Evolutionary conservation across 2,329 filamentous ascomycete genomes (phyloP), one percentile per base, ranked within the genome.

Genomic region (Ophiosphaerella korrae): DNA sequence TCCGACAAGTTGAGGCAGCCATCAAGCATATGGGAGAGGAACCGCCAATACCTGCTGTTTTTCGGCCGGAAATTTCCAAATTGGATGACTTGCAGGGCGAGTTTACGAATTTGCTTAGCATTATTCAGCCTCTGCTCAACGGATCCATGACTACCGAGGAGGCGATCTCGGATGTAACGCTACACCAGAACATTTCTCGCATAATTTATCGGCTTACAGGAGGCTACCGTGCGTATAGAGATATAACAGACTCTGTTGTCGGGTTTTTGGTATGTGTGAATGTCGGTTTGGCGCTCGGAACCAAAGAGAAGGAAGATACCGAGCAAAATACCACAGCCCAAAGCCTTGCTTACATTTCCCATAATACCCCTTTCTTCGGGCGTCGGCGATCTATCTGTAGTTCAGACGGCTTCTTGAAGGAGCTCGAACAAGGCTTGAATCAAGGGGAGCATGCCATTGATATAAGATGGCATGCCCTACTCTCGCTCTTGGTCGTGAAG

Each of bases 261-360:
- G 90, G 88, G 45, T 88, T 97, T 57, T 78, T 97, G 37, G 85
- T 88, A 50, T 90, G 90, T 60, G 77, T 97, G 8, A 84, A 88
- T 58, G 78, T 96, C 52, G 92, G 91, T 2, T 74, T 95, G 29
- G 87, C 84, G 1, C 74, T 95, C 3, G 63, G 61, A 3, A 58
- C 60, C 13, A 63, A 59, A 44, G 61, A 63, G 18, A 47, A 55
- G 29, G 59, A 64, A 32, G 43, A 55, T 3, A 42, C 48, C 24
- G 51, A 56, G 2, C 45, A 63, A 13, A 58, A 41, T 24, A 47
- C 51, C 26, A 40, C 58, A 3, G 50, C 46, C 11, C 58, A 57
- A 38, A 67, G 60, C 18, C 44, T 72, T 11, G 26, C 52, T 8
- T 70, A 70, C 35, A 47, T 74, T 5, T 49, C 61, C 5, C 48